Base-by-base conservation (phyloP, 352 stramenopile species). In the Aphanomyces cochlioides region DNA sequence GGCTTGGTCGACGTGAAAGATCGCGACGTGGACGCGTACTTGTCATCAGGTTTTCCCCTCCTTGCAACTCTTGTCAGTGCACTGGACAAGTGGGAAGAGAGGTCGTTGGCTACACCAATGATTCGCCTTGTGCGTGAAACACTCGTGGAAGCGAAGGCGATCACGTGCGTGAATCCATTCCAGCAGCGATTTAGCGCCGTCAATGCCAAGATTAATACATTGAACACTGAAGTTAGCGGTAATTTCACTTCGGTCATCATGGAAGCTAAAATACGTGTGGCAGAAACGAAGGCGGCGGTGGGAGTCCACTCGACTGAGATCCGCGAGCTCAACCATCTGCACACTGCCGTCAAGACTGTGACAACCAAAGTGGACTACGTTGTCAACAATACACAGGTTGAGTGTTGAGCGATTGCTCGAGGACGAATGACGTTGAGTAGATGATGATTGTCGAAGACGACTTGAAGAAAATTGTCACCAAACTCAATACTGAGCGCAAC, bases 371-470 rank as follows among this genome's bases (percentile, higher is more conserved):
- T 66, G n/a, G 57, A 66, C 7, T 66, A 66, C 38, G 57, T 66
- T 19, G 36, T 66, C 57, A 66, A 50, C 39, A 66, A 66, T 41
- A 66, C 57, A 19, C 57, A 66, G 57, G 57, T 53, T 54, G 2
- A 59, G 37, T n/a, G 37, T 61, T 3, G 54, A 12, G 54, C 21
- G 54, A 40, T 61, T 2, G 1, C n/a, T 21, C 41, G 13, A 60
- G 13, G 19, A 38, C 5, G 53, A 15, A 40, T 64, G 3, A 17
- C 53, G 57, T 34, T n/a, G 17, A 13, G 10, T 50, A 66, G 57
- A 66, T 34, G 57, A 66, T 66, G 57, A 66, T 66, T 34, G 40
- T 66, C 37, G 57, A 66, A 50, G 57, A 66, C 57, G 57, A 66
- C 21, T 50, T 66, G 37, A 66, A 66, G 37, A 66, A 50, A 13